phyloP scores from a whole-genome alignment of 805 yeast genomes.

The Phaffomyces thermotolerans region DNA sequence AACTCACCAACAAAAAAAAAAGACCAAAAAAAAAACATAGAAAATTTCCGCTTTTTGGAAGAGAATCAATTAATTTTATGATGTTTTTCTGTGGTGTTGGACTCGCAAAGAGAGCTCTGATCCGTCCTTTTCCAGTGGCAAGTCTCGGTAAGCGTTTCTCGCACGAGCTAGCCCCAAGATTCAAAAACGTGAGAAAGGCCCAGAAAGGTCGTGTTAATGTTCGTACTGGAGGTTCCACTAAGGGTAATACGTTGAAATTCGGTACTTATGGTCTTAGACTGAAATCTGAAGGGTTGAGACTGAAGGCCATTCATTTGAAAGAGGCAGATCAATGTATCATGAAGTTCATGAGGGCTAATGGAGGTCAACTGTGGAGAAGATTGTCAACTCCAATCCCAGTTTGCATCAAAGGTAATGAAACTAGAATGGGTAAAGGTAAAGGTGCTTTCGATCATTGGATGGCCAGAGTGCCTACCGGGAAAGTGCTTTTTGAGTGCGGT shows the following conservation, averaged over 20 bases:
- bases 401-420: conserved; percentile 94
- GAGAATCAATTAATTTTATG: background rate
- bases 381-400: conserved; percentile 82
- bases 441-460: conserved; percentile 98
- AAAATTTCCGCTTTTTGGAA: too few relatives aligned
- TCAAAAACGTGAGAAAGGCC: conserved; percentile 46
- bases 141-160: conserved; percentile 22
- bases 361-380: conserved; percentile 73
- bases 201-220: conserved; percentile 94
- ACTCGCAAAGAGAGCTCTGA: background rate
- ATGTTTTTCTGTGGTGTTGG: conserved; percentile 2
- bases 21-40: background rate
- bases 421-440: conserved; percentile 99
- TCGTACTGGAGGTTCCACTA: conserved; percentile 87
- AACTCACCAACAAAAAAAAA: background rate
- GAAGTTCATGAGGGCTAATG: conserved; percentile 75
- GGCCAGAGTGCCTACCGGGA: conserved; percentile 92
- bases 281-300: conserved; percentile 78
- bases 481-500: conserved; percentile 76
- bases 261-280: conserved; percentile 86
- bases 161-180: conserved; percentile 25
- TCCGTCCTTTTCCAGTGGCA: background rate
- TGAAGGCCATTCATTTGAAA: conserved; percentile 80
- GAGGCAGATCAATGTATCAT: conserved; percentile 85
- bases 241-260: conserved; percentile 75